A percentile compares a stretch with the other conserved stretches of the same genome.
These are phyloP conservation scores for Thamnidium elegans DNA, from an alignment of 192 early-diverging fungal species.

Conservation along the genomic window DNA sequence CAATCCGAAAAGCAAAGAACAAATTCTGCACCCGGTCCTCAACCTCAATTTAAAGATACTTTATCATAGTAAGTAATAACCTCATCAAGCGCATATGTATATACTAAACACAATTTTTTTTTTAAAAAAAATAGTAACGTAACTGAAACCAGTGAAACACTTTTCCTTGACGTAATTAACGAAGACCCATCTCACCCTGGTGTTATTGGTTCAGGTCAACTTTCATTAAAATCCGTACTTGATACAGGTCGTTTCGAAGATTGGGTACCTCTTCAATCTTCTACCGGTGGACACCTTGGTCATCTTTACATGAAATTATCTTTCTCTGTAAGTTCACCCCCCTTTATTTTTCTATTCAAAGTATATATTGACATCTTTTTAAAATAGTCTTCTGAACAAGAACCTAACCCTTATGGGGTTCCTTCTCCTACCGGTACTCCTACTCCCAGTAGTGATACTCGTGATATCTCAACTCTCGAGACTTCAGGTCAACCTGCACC, in stretches of 20 bases:
- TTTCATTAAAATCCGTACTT: constrained; percentile 5
- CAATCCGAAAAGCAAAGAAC: constrained; percentile 36
- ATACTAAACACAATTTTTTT: no score
- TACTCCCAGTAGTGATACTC: no score
- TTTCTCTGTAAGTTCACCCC: constrained; percentile 4
- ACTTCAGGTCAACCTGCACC: not conserved
- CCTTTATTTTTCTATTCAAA: not conserved
- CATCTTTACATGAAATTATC: constrained; percentile 2
- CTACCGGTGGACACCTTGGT: constrained; percentile 11
- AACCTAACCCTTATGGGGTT: not conserved
- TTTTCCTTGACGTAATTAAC: constrained; percentile 31
- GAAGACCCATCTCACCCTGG: constrained; percentile 25
- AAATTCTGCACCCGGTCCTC: constrained; percentile 19
- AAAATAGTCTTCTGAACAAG: not conserved
- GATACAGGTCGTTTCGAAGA: constrained; percentile 1
- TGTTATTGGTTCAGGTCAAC: constrained; percentile 21
- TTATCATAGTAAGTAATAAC: constrained; percentile 20
- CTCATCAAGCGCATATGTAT: not conserved
- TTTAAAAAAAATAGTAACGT: constrained; percentile 28
- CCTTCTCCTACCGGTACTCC: not conserved
- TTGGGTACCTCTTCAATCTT: not conserved
- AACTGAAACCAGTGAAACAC: not conserved
- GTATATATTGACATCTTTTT: no score
- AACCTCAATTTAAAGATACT: constrained; percentile 31
- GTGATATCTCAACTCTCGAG: no score